These are phyloP conservation scores for Fusarium armeniacum DNA, from an alignment of 2,329 filamentous ascomycete genomes.

Conservation along the genomic window DNA sequence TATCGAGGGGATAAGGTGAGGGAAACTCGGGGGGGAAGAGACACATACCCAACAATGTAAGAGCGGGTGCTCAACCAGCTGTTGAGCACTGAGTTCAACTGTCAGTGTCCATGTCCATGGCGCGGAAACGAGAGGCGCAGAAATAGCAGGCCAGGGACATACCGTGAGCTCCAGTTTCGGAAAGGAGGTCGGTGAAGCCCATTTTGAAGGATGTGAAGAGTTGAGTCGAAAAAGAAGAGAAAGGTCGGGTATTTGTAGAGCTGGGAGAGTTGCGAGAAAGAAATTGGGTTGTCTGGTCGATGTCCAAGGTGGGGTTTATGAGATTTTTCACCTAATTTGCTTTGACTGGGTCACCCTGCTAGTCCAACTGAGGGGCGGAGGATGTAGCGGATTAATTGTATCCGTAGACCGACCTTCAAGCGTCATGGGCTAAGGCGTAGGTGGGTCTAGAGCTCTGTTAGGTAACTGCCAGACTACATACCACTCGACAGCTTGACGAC, in stretches of 20 bases:
- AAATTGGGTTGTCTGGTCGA: constrained; percentile 57
- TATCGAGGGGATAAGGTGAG: not conserved
- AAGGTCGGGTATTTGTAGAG: constrained; percentile 51
- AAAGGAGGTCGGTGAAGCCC: constrained; percentile 78
- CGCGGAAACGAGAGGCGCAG: constrained; percentile 47
- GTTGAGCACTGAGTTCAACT: constrained; percentile 72
- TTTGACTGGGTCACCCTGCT: constrained; percentile 40
- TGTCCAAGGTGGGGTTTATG: constrained; percentile 59
- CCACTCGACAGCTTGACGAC: constrained; percentile 52
- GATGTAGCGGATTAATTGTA: constrained; percentile 26
- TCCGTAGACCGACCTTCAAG: constrained; percentile 13
- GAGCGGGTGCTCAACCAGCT: constrained; percentile 80
- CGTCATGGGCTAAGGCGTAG: constrained; percentile 21
- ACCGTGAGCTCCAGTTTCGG: constrained; percentile 72
- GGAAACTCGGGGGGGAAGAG: not conserved
- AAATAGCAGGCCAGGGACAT: constrained; percentile 51
- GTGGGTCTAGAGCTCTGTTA: constrained; percentile 26
- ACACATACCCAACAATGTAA: constrained; percentile 85
- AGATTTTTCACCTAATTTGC: constrained; percentile 57
- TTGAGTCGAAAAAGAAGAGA: constrained; percentile 44
- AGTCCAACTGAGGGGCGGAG: constrained; percentile 23
- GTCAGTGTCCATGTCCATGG: constrained; percentile 54
- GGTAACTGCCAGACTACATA: constrained; percentile 37
- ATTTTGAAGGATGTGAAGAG: constrained; percentile 62
- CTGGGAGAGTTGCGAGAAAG: constrained; percentile 50